phyloP scores from a whole-genome alignment of 2,329 filamentous ascomycete genomes.

The Aspergillus sp. region DNA sequence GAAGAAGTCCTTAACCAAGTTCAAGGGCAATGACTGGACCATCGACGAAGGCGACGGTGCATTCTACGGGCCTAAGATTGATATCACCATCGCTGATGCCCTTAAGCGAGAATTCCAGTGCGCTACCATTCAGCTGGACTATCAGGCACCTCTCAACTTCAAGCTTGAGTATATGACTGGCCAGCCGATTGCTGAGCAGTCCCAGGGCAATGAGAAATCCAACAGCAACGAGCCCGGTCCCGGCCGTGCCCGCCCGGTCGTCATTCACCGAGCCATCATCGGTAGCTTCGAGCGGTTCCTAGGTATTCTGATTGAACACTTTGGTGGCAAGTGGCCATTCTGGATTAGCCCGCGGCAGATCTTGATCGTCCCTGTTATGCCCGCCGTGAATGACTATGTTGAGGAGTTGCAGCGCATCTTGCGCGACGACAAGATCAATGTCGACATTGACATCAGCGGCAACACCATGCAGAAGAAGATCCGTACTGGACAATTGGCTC shows the following conservation, averaged over 20 bases:
- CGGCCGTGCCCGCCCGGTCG: constrained; percentile 43
- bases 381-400: constrained; percentile 41
- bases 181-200: constrained; percentile 50
- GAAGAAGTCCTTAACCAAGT: constrained; percentile 68
- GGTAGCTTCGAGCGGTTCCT: constrained; percentile 46
- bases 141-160: constrained; percentile 78
- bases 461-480: constrained; percentile 48
- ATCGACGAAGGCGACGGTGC: constrained; percentile 92
- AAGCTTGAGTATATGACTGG: constrained; percentile 77
- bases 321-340: constrained; percentile 46
- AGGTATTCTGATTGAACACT: constrained; percentile 44
- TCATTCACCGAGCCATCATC: constrained; percentile 46
- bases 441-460: constrained; percentile 41
- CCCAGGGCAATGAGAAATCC: constrained; percentile 36
- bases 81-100: constrained; percentile 87
- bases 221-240: constrained; percentile 29
- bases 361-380: constrained; percentile 45
- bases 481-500: constrained; percentile 39
- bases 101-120: constrained; percentile 78
- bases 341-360: constrained; percentile 46
- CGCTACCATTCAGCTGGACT: constrained; percentile 90
- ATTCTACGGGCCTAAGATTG: constrained; percentile 98
- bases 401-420: constrained; percentile 40
- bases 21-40: constrained; percentile 70
- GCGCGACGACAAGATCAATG: constrained; percentile 38